These are phyloP conservation scores for Eucalyptus pauciflora DNA, from an alignment of 345 rosid species.

Conservation along the genomic window DNA sequence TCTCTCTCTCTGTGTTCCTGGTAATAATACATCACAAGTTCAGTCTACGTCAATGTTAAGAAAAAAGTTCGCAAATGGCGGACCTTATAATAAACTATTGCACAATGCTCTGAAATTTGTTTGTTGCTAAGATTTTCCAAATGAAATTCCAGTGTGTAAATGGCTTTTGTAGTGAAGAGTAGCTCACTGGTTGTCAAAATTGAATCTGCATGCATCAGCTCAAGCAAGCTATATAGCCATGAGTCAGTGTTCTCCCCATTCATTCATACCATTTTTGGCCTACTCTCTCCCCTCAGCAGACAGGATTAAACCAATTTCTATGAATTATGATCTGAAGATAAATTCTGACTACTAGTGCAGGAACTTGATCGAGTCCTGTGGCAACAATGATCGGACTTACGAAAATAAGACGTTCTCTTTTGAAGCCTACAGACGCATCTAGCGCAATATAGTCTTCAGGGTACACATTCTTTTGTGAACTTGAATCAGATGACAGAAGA, in stretches of 20 bases:
- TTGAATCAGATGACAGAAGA: slow-evolving; percentile 4
- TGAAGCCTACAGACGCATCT: not conserved
- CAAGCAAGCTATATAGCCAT: not conserved
- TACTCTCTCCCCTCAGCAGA: not conserved
- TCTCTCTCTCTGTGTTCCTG: not conserved
- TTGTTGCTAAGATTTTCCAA: not conserved
- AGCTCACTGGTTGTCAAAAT: not conserved
- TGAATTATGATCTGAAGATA: not conserved
- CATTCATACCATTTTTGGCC: not conserved
- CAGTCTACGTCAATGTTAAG: not conserved
- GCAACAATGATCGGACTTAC: rapidly evolving
- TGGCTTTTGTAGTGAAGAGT: not conserved
- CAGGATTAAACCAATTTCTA: not conserved
- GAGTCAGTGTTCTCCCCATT: not conserved
- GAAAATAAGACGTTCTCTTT: not conserved
- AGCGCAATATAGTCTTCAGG: slow-evolving; percentile 4
- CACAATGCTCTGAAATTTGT: not conserved
- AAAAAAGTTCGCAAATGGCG: not conserved
- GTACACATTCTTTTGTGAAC: slow-evolving; percentile 13
- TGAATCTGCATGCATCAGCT: not conserved
- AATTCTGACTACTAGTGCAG: slow-evolving; percentile 2
- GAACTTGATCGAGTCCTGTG: slow-evolving; percentile 2
- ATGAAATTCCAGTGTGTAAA: not conserved
- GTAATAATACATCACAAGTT: not conserved
- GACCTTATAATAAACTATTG: not conserved